These are phyloP conservation scores for Monilinia fructicola DNA, from an alignment of 2,329 filamentous ascomycete species.

Conservation along the genomic window DNA sequence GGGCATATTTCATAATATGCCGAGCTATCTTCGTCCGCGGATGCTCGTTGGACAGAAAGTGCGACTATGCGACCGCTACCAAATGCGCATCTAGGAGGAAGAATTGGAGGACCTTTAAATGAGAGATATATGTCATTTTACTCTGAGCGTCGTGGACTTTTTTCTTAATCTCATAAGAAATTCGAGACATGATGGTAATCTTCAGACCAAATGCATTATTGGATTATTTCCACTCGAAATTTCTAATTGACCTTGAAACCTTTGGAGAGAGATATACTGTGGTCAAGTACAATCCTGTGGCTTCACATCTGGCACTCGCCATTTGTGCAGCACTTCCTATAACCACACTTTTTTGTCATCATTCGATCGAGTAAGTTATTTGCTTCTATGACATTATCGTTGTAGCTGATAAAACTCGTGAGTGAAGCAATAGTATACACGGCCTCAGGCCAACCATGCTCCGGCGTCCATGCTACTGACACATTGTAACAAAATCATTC, in stretches of 20 bases:
- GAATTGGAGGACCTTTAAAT: too few species aligned
- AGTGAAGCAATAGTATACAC: conserved; percentile 39
- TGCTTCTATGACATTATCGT: conserved; percentile 25
- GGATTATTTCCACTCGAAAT: background rate
- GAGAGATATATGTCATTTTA: too few species aligned
- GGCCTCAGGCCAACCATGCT: conserved; percentile 29
- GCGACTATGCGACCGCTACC: too few species aligned
- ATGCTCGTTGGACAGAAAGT: too few species aligned
- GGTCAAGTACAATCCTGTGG: background rate
- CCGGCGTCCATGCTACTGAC: conserved; percentile 39
- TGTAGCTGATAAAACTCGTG: conserved; percentile 34
- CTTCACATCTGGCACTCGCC: conserved; percentile 4
- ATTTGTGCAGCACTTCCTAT: background rate
- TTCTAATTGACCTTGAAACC: background rate
- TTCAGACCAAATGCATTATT: background rate
- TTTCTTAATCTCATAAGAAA: too few species aligned
- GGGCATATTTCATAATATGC: too few species aligned
- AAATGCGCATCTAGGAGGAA: too few species aligned
- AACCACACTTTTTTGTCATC: background rate
- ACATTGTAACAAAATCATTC: conserved; percentile 36
- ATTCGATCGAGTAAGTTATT: background rate
- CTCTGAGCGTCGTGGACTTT: too few species aligned
- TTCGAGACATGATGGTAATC: too few species aligned
- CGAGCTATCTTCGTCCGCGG: too few species aligned
- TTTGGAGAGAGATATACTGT: background rate